These are phyloP conservation scores for Blumeria graminis DNA, from an alignment of 2,329 filamentous ascomycete species.

Conservation along the genomic window DNA sequence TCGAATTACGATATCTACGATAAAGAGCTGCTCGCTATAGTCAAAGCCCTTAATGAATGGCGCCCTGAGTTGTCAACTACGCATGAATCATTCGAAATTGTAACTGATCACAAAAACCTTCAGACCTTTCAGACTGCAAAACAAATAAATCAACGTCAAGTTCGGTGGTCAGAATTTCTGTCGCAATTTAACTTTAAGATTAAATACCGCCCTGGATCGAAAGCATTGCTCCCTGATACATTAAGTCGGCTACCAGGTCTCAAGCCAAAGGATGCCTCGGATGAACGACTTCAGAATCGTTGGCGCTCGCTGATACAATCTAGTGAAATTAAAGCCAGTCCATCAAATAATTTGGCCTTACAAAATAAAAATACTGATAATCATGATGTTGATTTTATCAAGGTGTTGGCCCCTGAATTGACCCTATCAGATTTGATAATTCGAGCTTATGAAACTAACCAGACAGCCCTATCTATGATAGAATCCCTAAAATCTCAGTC, in stretches of 20 bases:
- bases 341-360: background rate
- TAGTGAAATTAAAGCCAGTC: background rate
- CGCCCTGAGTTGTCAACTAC: constrained; percentile 7
- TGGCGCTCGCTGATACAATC: background rate
- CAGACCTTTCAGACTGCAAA: background rate
- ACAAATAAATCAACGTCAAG: background rate
- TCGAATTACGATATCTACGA: constrained; percentile 17
- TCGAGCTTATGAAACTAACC: background rate
- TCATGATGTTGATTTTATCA: background rate
- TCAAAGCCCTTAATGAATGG: constrained; percentile 11
- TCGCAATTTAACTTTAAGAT: background rate
- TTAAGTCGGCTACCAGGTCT: background rate
- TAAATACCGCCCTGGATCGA: background rate
- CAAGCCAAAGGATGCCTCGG: background rate
- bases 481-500: background rate
- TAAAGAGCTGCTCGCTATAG: constrained; percentile 17
- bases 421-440: background rate
- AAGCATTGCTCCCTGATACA: background rate
- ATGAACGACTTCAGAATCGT: background rate
- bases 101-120: constrained; percentile 12
- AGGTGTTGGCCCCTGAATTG: background rate
- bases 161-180: background rate
- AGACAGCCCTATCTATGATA: background rate
- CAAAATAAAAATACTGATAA: background rate
- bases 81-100: constrained; percentile 4